Evolutionary conservation across 352 stramenopile species (phyloP), one percentile per base, ranked within the genome.

Genomic region (Globisporangium emineosum): DNA sequence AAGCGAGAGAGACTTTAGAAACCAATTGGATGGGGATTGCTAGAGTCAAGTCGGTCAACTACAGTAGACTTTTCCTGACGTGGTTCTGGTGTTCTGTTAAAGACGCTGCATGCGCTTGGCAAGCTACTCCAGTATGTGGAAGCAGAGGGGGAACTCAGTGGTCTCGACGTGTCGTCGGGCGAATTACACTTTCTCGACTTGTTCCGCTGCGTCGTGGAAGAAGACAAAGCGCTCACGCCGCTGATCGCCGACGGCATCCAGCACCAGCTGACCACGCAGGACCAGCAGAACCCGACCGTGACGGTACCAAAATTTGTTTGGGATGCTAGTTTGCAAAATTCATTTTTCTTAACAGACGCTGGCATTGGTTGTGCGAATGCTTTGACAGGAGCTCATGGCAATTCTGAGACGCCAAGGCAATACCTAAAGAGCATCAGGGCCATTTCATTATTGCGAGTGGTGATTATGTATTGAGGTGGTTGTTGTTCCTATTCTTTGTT

Each of bases 181-280:
- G 83, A 92, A 45, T 65, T 90, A 15, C 80, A 79, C 47, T 86
- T 92, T 25, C 71, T 94, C 25, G 79, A 90, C 30, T 58, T 91
- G 2, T 75, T 92, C 52, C 75, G 78, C 9, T 89, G 83, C 21
- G 76, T 89, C n/a, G 72, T 91, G 17, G 79, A 94, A 53, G 70
- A 77, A 9, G 69, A 92, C 47, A 75, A 86, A 33, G 74, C 86
- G 15, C 70, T 94, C 27, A 90, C 83, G 45, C 77, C 75, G 4
- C 70, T 91, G 23, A 78, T 91, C 13, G 70, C 71, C 0, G 63
- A 86, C 7, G 79, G 77, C 3, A 87, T 91, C 33, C 56, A 52
- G 13, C 62, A 77, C 40, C 77, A 83, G 32, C 68, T 91, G 40
- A 73, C 47, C 17, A 10, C 52, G 0, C 60, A 75, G 12, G 78